Conservation (phyloP, 2,329 filamentous ascomycete genomes). For the Fusarium lateritium region DNA sequence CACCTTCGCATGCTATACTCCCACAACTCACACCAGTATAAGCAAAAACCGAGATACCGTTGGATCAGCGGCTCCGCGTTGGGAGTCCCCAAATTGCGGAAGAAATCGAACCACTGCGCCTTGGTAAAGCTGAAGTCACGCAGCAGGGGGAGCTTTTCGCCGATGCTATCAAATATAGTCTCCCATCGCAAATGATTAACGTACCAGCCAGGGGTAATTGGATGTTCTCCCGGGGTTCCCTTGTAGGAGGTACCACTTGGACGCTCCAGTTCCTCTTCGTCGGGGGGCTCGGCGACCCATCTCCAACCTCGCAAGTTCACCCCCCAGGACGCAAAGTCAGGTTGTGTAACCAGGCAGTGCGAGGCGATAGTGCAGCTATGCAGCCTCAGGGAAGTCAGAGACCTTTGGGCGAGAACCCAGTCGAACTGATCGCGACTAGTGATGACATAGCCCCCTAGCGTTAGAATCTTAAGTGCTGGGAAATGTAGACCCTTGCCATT, state of each 20-base stretch:
- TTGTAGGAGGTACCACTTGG: neutral
- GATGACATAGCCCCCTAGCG: constrained; percentile 28
- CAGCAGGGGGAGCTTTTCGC: neutral
- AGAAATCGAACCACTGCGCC: neutral
- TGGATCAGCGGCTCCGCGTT: neutral
- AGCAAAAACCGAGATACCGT: neutral
- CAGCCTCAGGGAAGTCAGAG: constrained; percentile 22
- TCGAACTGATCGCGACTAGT: constrained; percentile 44
- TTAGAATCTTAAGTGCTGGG: constrained; percentile 36
- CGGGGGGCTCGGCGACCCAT: neutral
- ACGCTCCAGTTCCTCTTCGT: neutral
- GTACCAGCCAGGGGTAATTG: neutral
- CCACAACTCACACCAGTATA: neutral
- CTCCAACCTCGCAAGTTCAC: constrained; percentile 30
- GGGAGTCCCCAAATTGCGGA: neutral
- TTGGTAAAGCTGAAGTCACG: neutral
- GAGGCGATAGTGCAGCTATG: constrained; percentile 28
- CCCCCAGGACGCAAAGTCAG: neutral
- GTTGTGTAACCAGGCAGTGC: neutral
- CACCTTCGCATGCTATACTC: neutral
- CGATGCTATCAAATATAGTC: constrained; percentile 40
- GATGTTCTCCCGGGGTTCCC: fast-evolving
- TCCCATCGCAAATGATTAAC: constrained; percentile 36
- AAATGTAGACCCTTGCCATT: constrained; percentile 39
- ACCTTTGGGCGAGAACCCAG: constrained; percentile 41